A percentile compares a stretch with the other conserved stretches of the same genome.
Conservation (phyloP, 176 grass and related monocot genomes). For the Metroxylon sagu region DNA sequence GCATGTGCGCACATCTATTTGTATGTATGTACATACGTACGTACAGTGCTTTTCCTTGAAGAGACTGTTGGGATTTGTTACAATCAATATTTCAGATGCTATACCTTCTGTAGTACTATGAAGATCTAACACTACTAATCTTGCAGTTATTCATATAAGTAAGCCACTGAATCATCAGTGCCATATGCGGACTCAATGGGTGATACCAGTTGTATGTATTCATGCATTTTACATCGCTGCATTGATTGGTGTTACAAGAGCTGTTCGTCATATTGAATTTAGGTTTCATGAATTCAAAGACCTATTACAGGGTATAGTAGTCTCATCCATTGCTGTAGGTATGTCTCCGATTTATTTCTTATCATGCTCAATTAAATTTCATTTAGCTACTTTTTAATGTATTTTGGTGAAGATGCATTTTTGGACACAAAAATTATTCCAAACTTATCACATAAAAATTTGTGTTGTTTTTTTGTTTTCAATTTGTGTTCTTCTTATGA, state of each 20-base stretch:
- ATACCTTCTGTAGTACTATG: background rate
- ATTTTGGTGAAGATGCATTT: too few relatives aligned
- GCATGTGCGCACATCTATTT: too few relatives aligned
- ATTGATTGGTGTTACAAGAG: slow-evolving; percentile 2
- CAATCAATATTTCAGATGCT: too few relatives aligned
- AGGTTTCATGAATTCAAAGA: slow-evolving; percentile 14
- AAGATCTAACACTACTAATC: background rate
- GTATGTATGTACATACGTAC: too few relatives aligned
- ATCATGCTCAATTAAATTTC: background rate
- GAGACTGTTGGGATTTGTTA: too few relatives aligned
- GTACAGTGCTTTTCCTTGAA: too few relatives aligned
- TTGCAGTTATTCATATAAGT: slow-evolving; percentile 10
- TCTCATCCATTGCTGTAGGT: slow-evolving; percentile 7
- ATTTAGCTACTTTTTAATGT: too few relatives aligned
- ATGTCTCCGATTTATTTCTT: background rate
- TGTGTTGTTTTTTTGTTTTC: too few relatives aligned
- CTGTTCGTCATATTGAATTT: slow-evolving; percentile 8
- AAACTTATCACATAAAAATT: too few relatives aligned
- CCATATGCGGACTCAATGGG: slow-evolving; percentile 12
- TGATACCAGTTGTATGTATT: slow-evolving; percentile 9
- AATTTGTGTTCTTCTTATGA: too few relatives aligned
- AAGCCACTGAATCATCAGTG: slow-evolving; percentile 6
- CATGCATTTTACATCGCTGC: background rate
- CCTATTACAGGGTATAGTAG: slow-evolving; percentile 5
- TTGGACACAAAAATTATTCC: too few relatives aligned